A percentile compares a stretch with the other conserved stretches of the same genome.
These are phyloP conservation scores for sorghum (Sorghum bicolor) DNA, from an alignment of 176 grass and related monocot species.

Conservation along the genomic window Sorghum_bicolor_NCBIv3 NC_012879.2:22440001-22440500, in stretches of 20 bases:
- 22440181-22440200: neutral
- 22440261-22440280: neutral
- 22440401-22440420: neutral
- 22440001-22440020: slow-evolving; percentile 53
- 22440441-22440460: neutral
- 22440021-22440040: slow-evolving; percentile 90
- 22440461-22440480: neutral
- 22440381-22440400: neutral
- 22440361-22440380: neutral
- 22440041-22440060: slow-evolving; percentile 53
- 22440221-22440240: slow-evolving; percentile 1
- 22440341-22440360: neutral
- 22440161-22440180: neutral
- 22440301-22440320: neutral
- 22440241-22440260: neutral
- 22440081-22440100: neutral
- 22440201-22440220: neutral
- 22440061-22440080: slow-evolving; percentile 9
- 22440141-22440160: neutral
- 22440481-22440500: neutral
- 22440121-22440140: neutral
- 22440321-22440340: neutral
- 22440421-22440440: neutral
- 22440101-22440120: neutral
- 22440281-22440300: neutral